Percentiles rank a stretch among this genome's conserved stretches.
Evolutionary conservation across 768 basidiomycete species (phyloP).

Genomic region (Neoboletus brunneissimus): DNA sequence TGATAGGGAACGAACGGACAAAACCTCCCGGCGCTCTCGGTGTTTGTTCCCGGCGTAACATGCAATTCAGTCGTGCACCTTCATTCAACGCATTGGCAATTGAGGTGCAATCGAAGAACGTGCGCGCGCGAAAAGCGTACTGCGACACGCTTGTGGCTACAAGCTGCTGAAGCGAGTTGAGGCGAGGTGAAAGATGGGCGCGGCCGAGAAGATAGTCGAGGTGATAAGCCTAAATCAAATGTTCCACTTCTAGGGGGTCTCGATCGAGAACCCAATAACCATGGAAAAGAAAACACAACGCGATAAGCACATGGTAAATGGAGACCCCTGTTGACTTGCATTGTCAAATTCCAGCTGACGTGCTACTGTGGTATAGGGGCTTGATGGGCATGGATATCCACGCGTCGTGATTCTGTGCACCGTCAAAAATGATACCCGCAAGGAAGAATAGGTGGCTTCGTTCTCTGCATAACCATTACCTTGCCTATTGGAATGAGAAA

Average conservation of each 20-base stretch:
- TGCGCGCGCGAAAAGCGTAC: neutral
- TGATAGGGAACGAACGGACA: neutral
- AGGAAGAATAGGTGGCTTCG: neutral
- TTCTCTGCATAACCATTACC: neutral
- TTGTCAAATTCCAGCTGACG: neutral
- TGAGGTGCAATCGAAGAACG: conserved; percentile 1
- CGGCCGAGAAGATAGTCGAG: conserved; percentile 3
- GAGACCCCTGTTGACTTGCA: conserved; percentile 4
- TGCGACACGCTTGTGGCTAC: neutral
- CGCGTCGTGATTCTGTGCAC: neutral
- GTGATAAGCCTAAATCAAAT: conserved; percentile 2
- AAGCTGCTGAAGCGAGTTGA: conserved; percentile 1
- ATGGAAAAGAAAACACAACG: neutral
- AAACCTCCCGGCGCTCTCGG: neutral
- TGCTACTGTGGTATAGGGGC: conserved; percentile 2
- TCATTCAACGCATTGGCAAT: neutral
- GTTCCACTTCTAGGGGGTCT: neutral
- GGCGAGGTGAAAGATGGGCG: neutral
- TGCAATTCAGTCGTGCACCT: neutral
- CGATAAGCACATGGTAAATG: neutral
- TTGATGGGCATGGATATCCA: neutral
- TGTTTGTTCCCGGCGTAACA: neutral
- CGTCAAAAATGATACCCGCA: conserved; percentile 1
- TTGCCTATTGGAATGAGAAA: neutral
- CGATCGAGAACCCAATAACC: conserved; percentile 3